Percentiles rank a stretch among this genome's conserved stretches.
Evolutionary conservation across 2,329 filamentous ascomycete species (phyloP).

Genomic region (Raffaelea albimanens): DNA sequence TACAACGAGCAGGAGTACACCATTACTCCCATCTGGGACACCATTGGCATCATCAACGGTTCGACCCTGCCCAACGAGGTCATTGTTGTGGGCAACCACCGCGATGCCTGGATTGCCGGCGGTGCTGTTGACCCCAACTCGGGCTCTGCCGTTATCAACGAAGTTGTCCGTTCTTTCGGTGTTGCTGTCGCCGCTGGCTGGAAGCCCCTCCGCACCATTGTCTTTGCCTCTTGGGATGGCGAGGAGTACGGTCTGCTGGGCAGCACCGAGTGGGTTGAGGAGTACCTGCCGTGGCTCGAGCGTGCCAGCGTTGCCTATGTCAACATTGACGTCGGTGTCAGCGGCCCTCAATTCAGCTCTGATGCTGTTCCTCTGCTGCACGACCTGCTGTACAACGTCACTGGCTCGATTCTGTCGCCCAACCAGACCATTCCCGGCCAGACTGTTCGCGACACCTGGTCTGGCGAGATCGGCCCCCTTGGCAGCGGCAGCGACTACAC

Average conservation of each 20-base stretch:
- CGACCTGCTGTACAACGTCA: slow-evolving; percentile 59
- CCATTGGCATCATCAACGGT: slow-evolving; percentile 87
- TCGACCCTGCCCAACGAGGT: slow-evolving; percentile 70
- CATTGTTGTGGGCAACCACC: slow-evolving; percentile 75
- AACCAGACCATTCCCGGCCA: slow-evolving; percentile 65
- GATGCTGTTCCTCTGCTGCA: slow-evolving; percentile 69
- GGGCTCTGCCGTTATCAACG: slow-evolving; percentile 70
- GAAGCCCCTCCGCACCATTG: slow-evolving; percentile 81
- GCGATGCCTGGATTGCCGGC: slow-evolving; percentile 64
- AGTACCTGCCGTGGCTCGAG: slow-evolving; percentile 73
- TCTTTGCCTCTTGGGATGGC: slow-evolving; percentile 77
- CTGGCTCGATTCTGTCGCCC: slow-evolving; percentile 54
- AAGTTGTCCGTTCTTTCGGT: slow-evolving; percentile 67
- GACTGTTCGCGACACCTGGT: slow-evolving; percentile 61
- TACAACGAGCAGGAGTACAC: slow-evolving; percentile 74
- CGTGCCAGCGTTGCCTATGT: slow-evolving; percentile 69
- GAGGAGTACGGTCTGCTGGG: slow-evolving; percentile 83
- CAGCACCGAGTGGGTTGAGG: slow-evolving; percentile 88
- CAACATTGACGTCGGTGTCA: slow-evolving; percentile 71
- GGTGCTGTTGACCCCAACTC: slow-evolving; percentile 76
- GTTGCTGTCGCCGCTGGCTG: slow-evolving; percentile 60
- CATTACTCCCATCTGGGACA: slow-evolving; percentile 79
- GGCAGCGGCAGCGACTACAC: slow-evolving; percentile 68
- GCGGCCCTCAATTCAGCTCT: slow-evolving; percentile 53
- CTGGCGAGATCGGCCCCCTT: slow-evolving; percentile 52